A percentile compares a stretch with the other conserved stretches of the same genome.
phyloP scores from a whole-genome alignment of 768 basidiomycete species.

The Kwoniella shandongensis region DNA sequence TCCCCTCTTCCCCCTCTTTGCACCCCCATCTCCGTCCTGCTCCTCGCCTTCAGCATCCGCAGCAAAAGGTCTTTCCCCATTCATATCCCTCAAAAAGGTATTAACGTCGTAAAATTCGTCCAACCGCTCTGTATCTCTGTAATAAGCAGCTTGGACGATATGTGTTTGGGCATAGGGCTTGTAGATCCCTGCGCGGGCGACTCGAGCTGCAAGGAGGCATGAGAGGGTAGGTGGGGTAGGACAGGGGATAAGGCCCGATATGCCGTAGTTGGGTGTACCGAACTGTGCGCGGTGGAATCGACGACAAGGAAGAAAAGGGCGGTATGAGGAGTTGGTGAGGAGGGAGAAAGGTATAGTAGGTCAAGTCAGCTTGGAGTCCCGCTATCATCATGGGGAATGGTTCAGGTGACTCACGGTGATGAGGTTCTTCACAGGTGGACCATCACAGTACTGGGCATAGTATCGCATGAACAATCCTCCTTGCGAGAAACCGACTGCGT shows the following conservation, averaged over 20 bases:
- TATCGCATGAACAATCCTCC: slow-evolving; percentile 55
- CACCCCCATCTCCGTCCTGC: slow-evolving; percentile 13
- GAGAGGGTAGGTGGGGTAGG: slow-evolving; percentile 50
- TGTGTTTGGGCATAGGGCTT: slow-evolving; percentile 47
- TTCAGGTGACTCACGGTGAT: slow-evolving; percentile 54
- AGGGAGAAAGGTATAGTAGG: neutral
- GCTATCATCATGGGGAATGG: too few species aligned
- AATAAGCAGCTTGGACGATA: slow-evolving; percentile 55
- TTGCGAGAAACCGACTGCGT: slow-evolving; percentile 57
- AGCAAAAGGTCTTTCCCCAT: slow-evolving; percentile 49
- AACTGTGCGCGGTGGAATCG: slow-evolving; percentile 42
- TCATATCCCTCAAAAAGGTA: slow-evolving; percentile 51
- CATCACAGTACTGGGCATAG: slow-evolving; percentile 53
- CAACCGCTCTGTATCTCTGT: slow-evolving; percentile 52
- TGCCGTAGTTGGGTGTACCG: slow-evolving; percentile 53
- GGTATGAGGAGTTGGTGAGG: too few species aligned
- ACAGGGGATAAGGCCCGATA: slow-evolving; percentile 54
- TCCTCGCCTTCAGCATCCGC: slow-evolving; percentile 9
- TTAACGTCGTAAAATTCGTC: slow-evolving; percentile 51
- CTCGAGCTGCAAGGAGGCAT: slow-evolving; percentile 47
- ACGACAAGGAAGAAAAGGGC: neutral
- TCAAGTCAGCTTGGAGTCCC: neutral
- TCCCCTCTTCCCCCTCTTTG: slow-evolving; percentile 12
- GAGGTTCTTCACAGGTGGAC: slow-evolving; percentile 50
- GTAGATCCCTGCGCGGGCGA: slow-evolving; percentile 51